Evolutionary conservation across 345 rosid genomes (phyloP), one percentile per base, ranked within the genome.

Genomic region (Eucalyptus rudis): DNA sequence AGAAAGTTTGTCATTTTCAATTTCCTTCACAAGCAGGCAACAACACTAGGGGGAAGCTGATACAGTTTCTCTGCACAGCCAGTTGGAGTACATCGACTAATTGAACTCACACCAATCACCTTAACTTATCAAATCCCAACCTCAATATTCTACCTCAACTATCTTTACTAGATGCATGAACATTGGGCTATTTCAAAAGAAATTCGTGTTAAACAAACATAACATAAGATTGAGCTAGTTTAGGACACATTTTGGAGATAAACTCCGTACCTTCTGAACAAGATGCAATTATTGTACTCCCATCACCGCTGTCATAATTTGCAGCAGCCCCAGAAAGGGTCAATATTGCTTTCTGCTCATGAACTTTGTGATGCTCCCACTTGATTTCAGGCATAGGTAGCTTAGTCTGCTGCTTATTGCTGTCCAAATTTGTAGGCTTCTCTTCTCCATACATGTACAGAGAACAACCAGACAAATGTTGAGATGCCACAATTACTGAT

Each of bases 381-480:
- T 96, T 98, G 92, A 96, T 92, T 89, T 91, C 94, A 49, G 99
- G 99, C 86, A 93, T 94, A 89, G 98, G 98, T 92, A 92, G 97
- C 94, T 97, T 98, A 27, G 93, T 31, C 87, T 93, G 98, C 88
- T 95, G 98, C 89, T 94, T 95, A 89, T 92, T 58, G 24, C 95
- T 96, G 91, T 89, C 90, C 64, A 90, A 8, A 62, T 93, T 51
- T 91, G 93, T 94, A 66, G 89, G 88, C 90, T 92, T 96, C 86
- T 98, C 99, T 91, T 98, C 99, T 90, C 96, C 97, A 90, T 93
- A 98, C 99, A 97, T 93, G 91, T 95, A 96, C 88, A 98, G 89
- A 87, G 99, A 94, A 86, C 96, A 91, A 89, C 99, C 97, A 47
- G 94, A 87, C 86, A 95, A 68, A 44, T 89, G 87, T 64, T 95